Evolutionary conservation across 1,284 basidiomycete genomes (phyloP), one percentile per base, ranked within the genome.

Genomic region (Cutaneotrichosporon dermatis): DNA sequence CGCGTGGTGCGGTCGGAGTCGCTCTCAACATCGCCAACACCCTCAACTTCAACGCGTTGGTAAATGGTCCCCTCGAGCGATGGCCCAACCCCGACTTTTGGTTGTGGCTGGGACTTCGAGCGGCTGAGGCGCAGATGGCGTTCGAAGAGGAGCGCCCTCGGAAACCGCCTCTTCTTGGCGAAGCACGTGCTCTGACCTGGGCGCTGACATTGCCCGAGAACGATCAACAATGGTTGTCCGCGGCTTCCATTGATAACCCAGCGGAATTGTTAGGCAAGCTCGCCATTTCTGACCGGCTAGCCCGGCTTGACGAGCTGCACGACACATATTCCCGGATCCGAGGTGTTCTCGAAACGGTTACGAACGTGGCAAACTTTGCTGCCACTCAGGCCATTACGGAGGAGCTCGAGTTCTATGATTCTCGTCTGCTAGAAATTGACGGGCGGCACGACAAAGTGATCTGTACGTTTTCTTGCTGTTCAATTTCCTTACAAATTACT

Each of bases 241-340:
- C 59, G 0, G 62, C 70, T 1, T 64, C 67, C 2, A 54, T 59
- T 4, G 51, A 60, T 9, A 64, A 70, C 13, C 55, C 64, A 0
- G 55, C 69, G 6, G 60, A 67, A 10, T 49, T 72, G 5, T 44
- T 75, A 0, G 75, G 75, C 8, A 64, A 68, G 42, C 58, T 76
- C 59, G 55, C 61, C 0, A 54, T 72, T 4, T 73, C 68, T 41
- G 73, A 76, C 57, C 64, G 70, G 36, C 59, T 76, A 3, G 62
- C 65, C 8, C 63, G 73, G 33, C 51, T 71, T 2, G 66, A 66
- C 9, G 72, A 72, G 50, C 65, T 75, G 2, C 61, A 71, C 15
- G 69, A 73, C 59, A 60, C 62, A 2, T 45, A 67, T 42, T 44
- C 48, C 5, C 62, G 70, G 25, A 52, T 75, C 10, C 65, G 65